Percentiles rank a stretch among this genome's conserved stretches.
These are phyloP conservation scores for Perilla frutescens DNA, from an alignment of 257 asterid genomes.

Conservation along the genomic window DNA sequence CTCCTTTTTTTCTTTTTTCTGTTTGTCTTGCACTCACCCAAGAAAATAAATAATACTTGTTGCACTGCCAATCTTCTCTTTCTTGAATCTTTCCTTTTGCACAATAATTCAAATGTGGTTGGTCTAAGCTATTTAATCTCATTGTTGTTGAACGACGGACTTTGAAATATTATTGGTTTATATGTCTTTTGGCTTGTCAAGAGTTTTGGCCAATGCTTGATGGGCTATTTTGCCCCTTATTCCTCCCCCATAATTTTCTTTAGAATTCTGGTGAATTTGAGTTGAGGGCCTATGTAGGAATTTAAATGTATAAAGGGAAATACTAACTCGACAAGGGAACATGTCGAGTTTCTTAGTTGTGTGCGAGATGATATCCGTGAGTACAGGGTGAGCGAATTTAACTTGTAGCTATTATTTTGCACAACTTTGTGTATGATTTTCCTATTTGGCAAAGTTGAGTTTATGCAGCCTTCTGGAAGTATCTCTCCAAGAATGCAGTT, in stretches of 20 bases:
- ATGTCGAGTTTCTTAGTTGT: slow-evolving; percentile 89
- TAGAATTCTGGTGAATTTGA: slow-evolving; percentile 28
- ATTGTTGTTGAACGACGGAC: not conserved
- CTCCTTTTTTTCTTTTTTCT: not conserved
- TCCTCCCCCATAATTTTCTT: slow-evolving; percentile 6
- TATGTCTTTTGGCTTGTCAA: not conserved
- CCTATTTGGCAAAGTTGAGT: slow-evolving; percentile 31
- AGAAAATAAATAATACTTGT: not conserved
- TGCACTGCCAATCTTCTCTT: not conserved
- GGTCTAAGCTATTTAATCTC: slow-evolving; percentile 10
- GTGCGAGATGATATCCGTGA: slow-evolving; percentile 90
- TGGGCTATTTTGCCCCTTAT: not conserved
- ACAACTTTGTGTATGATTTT: slow-evolving; percentile 20
- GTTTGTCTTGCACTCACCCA: slow-evolving; percentile 1
- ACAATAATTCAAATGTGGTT: not conserved
- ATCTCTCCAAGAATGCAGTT: slow-evolving; percentile 70
- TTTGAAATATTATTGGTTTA: not conserved
- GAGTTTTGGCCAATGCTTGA: slow-evolving; percentile 19
- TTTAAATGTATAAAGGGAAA: slow-evolving; percentile 88
- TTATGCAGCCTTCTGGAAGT: slow-evolving; percentile 82
- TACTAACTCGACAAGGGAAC: slow-evolving; percentile 82
- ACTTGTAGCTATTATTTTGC: not conserved
- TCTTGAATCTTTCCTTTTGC: not conserved
- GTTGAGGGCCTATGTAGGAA: slow-evolving; percentile 54
- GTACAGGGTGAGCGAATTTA: slow-evolving; percentile 62